These are phyloP conservation scores for Plasmodium blacklocki DNA, from an alignment of 169 alveolate species.

Conservation along the genomic window DNA sequence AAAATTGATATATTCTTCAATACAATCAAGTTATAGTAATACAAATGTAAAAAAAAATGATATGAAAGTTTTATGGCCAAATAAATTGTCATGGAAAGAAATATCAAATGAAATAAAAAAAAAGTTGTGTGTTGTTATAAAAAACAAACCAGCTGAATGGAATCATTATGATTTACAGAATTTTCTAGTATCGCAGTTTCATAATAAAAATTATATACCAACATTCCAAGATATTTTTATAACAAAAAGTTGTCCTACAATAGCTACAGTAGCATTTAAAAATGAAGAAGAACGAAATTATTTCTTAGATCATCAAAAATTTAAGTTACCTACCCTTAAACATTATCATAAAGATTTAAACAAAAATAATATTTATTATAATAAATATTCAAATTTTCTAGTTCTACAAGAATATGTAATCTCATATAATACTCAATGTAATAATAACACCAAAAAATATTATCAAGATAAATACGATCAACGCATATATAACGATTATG, in stretches of 20 bases:
- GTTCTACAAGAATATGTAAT: slow-evolving; percentile 14
- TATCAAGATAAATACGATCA: slow-evolving; percentile 5
- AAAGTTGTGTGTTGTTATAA: slow-evolving; percentile 39
- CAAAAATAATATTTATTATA: neutral
- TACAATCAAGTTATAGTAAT: neutral
- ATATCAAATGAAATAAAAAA: slow-evolving; percentile 28
- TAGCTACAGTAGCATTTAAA: slow-evolving; percentile 48
- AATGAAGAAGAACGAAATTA: slow-evolving; percentile 9
- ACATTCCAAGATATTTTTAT: slow-evolving; percentile 38
- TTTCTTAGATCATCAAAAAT: slow-evolving; percentile 18
- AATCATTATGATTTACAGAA: slow-evolving; percentile 34
- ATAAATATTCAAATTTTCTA: slow-evolving; percentile 29
- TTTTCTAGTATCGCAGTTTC: slow-evolving; percentile 37
- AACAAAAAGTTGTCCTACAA: slow-evolving; percentile 44
- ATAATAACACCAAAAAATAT: slow-evolving; percentile 4
- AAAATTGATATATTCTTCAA: no score
- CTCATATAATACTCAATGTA: neutral
- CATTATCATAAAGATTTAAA: neutral
- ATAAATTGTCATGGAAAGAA: slow-evolving; percentile 37
- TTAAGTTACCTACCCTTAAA: slow-evolving; percentile 18
- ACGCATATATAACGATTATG: neutral
- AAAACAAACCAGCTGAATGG: slow-evolving; percentile 54
- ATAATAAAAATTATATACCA: slow-evolving; percentile 3
- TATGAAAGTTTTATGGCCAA: slow-evolving; percentile 17
- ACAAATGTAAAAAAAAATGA: neutral